Conservation (phyloP, 257 asterid genomes). For the Capsicum rhomboideum region DNA sequence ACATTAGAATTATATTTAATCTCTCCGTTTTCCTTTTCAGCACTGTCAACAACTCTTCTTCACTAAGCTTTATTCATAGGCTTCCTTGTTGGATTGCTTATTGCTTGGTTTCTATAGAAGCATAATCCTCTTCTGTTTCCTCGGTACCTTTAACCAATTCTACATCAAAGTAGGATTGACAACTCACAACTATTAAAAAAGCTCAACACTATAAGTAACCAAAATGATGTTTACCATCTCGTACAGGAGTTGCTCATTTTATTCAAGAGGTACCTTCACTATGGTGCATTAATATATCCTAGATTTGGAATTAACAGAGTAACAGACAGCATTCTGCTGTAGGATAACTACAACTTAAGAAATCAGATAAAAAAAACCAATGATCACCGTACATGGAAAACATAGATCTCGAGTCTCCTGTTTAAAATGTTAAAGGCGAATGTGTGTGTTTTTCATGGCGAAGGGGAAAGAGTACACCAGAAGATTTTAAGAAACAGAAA, state of each 20-base stretch:
- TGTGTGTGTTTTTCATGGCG: neutral
- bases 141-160: neutral
- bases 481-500: neutral
- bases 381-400: neutral
- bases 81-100: neutral
- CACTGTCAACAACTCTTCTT: neutral
- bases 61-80: neutral
- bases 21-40: too few species aligned
- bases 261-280: neutral
- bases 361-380: neutral
- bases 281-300: neutral
- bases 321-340: neutral
- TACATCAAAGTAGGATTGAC: neutral
- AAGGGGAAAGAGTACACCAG: neutral
- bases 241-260: neutral
- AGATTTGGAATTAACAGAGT: neutral
- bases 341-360: neutral
- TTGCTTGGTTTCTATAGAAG: neutral
- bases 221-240: neutral
- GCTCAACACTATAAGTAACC: neutral
- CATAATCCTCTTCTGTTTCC: neutral
- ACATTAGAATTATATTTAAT: too few species aligned
- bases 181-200: neutral
- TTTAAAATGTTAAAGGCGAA: neutral
- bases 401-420: neutral